Conservation (phyloP, 1,139 yeast genomes). For the Citeromyces hawaiiensis region DNA sequence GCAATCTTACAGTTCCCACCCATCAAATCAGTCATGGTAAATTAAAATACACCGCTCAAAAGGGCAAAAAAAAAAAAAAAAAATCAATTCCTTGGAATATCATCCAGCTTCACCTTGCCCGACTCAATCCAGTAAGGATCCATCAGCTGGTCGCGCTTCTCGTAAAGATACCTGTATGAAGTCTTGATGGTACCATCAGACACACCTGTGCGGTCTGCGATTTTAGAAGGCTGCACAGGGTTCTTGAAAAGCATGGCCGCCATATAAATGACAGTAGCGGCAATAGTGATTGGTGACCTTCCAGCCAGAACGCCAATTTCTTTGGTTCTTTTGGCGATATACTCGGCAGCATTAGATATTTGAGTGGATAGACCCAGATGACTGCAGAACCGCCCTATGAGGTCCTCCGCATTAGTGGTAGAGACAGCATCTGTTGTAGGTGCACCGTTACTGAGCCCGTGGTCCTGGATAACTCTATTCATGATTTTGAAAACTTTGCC, state of each 20-base stretch:
- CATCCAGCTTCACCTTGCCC: slow-evolving; percentile 52
- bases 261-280: slow-evolving; percentile 95
- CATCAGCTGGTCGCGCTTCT: slow-evolving; percentile 48
- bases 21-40: too few relatives aligned
- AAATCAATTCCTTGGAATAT: slow-evolving; percentile 29
- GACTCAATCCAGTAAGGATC: slow-evolving; percentile 73
- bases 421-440: slow-evolving; percentile 63
- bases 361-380: slow-evolving; percentile 80
- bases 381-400: slow-evolving; percentile 92
- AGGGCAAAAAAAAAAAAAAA: slow-evolving; percentile 9
- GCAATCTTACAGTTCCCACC: too few relatives aligned
- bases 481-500: slow-evolving; percentile 80
- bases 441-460: slow-evolving; percentile 23
- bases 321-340: slow-evolving; percentile 79
- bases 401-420: slow-evolving; percentile 87
- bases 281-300: slow-evolving; percentile 92
- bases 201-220: slow-evolving; percentile 93
- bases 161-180: slow-evolving; percentile 72
- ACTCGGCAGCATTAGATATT: slow-evolving; percentile 87
- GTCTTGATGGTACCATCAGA: slow-evolving; percentile 96
- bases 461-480: slow-evolving; percentile 61
- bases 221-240: slow-evolving; percentile 52
- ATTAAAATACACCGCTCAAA: slow-evolving; percentile 25
- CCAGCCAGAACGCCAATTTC: slow-evolving; percentile 94
- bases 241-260: slow-evolving; percentile 74